These are phyloP conservation scores for Septoria linicola DNA, from an alignment of 2,329 filamentous ascomycete genomes.

Conservation along the genomic window DNA sequence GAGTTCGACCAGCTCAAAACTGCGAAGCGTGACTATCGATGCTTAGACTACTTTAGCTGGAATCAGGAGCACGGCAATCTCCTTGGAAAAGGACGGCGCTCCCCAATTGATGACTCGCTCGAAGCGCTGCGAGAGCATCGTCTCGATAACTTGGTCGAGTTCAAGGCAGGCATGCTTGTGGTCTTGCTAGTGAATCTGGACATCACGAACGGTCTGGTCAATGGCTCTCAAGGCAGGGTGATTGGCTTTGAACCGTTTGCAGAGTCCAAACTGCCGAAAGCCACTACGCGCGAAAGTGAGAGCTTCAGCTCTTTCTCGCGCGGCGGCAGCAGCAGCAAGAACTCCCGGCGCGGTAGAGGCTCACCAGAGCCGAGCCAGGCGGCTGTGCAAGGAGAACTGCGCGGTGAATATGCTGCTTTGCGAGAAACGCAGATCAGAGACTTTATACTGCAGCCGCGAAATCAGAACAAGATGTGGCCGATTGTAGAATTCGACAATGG, in stretches of 20 bases:
- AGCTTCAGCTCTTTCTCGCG: constrained; percentile 11
- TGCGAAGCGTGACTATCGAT: constrained; percentile 31
- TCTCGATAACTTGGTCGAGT: constrained; percentile 45
- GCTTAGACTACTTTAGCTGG: constrained; percentile 44
- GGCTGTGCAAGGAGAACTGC: constrained; percentile 17
- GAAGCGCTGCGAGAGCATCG: constrained; percentile 42
- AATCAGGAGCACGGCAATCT: constrained; percentile 21
- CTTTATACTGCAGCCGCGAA: constrained; percentile 19
- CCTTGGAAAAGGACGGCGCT: constrained; percentile 17
- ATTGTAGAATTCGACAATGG: constrained; percentile 57
- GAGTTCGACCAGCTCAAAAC: constrained; percentile 17
- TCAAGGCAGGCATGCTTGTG: constrained; percentile 55
- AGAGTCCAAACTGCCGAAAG: constrained; percentile 23
- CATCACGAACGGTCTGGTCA: constrained; percentile 44
- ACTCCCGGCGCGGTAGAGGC: constrained; percentile 11
- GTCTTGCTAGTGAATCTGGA: constrained; percentile 55
- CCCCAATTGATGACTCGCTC: constrained; percentile 30
- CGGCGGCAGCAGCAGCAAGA: neutral
- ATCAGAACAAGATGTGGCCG: constrained; percentile 39
- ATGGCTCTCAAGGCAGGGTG: constrained; percentile 51
- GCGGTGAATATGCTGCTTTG: constrained; percentile 19
- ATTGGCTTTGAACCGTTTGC: constrained; percentile 38
- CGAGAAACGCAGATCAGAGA: constrained; percentile 20
- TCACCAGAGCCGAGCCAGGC: constrained; percentile 17
- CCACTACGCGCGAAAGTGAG: constrained; percentile 8